These are phyloP conservation scores for Berberis vulgaris DNA, from an alignment of 164 flowering plant species.

Conservation along the genomic window DNA sequence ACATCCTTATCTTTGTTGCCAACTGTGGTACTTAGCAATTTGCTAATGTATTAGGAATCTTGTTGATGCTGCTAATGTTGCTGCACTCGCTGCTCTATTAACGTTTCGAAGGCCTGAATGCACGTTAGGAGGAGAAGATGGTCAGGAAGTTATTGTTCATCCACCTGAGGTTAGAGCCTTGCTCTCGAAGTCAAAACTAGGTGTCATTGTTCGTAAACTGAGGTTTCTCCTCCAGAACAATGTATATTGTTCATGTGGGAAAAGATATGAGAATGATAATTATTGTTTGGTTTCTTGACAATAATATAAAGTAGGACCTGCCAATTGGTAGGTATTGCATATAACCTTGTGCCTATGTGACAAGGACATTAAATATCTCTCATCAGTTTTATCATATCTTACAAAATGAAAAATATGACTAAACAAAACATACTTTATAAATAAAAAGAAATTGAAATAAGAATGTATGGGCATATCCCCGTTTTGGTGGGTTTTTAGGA, in stretches of 20 bases:
- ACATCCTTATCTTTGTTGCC: not conserved
- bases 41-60: conserved; percentile 51
- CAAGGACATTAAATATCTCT: no score
- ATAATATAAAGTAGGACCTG: no score
- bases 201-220: not conserved
- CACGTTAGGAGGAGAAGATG: conserved; percentile 20
- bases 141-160: not conserved
- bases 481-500: no score
- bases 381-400: no score
- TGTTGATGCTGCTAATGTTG: conserved; percentile 96
- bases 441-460: no score
- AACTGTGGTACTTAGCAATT: not conserved
- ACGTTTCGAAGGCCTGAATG: conserved; percentile 95
- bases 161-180: not conserved
- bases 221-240: not conserved
- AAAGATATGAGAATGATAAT: not conserved
- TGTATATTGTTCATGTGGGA: not conserved
- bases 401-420: no score
- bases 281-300: no score
- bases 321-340: no score
- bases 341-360: no score
- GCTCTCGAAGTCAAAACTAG: no score
- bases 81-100: conserved; percentile 86
- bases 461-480: no score
- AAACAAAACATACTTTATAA: no score